Base-by-base conservation (phyloP, 768 basidiomycete species). In the Coprinopsis cinerea region DNA sequence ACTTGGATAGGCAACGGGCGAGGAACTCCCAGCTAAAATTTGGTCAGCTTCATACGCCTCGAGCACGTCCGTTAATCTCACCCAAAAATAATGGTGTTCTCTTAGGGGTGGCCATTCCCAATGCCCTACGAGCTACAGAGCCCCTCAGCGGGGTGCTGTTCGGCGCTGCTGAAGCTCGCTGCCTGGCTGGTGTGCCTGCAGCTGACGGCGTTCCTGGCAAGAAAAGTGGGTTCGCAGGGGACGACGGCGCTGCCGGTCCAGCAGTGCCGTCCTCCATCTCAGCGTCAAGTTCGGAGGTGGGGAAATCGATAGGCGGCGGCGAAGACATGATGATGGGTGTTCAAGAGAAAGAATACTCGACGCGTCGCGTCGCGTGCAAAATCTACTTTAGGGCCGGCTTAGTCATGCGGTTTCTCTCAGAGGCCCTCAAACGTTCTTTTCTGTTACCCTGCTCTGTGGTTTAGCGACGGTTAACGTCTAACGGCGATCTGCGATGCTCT, bases 291-390 rank as follows among this genome's bases (percentile, higher is more conserved):
- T 83, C 83, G 4, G 81, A 83, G 1, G 80, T 72, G 2, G 82
- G 82, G 59, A 83, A 83, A 56, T 84, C 80, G 32, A 83, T 63
- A 27, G 75, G 69, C 17, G 81, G 81, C 22, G 81, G 82, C 35
- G 81, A 84, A 6, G 82, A 83, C 82, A 85, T 84, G 47, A 34
- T 59, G 54, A 39, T 15, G 25, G 35, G 0, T 22, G 55, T 51
- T 44, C 46, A 55, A 54, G 47, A 45, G 24, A 35, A 27, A 44
- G 39, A 35, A 49, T 23, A 55, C 51, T 48, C 47, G 57, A 62
- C 75, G 75, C 72, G 76, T 66, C 77, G 74, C 75, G 76, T 67
- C 77, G 76, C 79, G 79, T 69, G n/a, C n/a, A 69, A 61, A 71
- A 61, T 64, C 59, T 58, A 28, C 35, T 52, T 52, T 46, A 51